Percentiles rank a stretch among this genome's conserved stretches.
These are phyloP conservation scores for Curvularia sp. DNA, from an alignment of 2,329 filamentous ascomycete genomes.

Conservation along the genomic window DNA sequence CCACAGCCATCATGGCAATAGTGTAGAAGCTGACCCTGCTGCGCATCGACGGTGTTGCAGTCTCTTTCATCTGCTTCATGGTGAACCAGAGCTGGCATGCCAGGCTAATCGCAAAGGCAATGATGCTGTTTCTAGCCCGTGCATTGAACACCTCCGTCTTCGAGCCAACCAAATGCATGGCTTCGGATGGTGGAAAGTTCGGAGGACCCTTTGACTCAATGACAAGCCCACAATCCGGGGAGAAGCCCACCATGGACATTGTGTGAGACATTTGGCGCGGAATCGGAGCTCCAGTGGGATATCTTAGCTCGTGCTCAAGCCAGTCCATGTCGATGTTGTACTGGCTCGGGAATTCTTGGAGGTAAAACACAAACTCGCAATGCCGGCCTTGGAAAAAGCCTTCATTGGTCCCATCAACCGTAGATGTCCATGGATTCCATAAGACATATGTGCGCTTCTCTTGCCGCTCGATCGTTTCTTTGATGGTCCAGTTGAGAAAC, in stretches of 20 bases:
- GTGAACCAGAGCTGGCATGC: conserved; percentile 63
- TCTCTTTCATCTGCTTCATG: conserved; percentile 68
- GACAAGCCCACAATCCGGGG: conserved; percentile 71
- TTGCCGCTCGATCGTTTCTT: conserved; percentile 70
- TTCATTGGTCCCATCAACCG: conserved; percentile 62
- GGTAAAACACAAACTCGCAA: conserved; percentile 88
- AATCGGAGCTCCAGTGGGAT: conserved; percentile 64
- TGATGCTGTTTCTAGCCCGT: conserved; percentile 60
- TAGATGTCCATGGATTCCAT: conserved; percentile 77
- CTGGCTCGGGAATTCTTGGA: conserved; percentile 65
- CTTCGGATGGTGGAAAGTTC: conserved; percentile 59
- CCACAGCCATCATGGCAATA: conserved; percentile 66
- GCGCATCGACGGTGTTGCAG: conserved; percentile 68
- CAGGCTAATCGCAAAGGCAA: conserved; percentile 59
- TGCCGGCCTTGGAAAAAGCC: conserved; percentile 73
- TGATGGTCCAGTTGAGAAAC: conserved; percentile 76
- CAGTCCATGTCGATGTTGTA: conserved; percentile 52
- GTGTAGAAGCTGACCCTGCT: conserved; percentile 70
- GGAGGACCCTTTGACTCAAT: conserved; percentile 67
- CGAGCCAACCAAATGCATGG: conserved; percentile 61
- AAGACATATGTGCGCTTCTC: conserved; percentile 62
- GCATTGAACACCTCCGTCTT: conserved; percentile 64
- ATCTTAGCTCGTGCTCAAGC: conserved; percentile 66
- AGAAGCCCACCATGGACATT: conserved; percentile 68
- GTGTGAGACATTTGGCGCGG: conserved; percentile 59